A percentile compares a stretch with the other conserved stretches of the same genome.
phyloP scores from a whole-genome alignment of 1,284 basidiomycete genomes.

The Ganoderma lucidum region DNA sequence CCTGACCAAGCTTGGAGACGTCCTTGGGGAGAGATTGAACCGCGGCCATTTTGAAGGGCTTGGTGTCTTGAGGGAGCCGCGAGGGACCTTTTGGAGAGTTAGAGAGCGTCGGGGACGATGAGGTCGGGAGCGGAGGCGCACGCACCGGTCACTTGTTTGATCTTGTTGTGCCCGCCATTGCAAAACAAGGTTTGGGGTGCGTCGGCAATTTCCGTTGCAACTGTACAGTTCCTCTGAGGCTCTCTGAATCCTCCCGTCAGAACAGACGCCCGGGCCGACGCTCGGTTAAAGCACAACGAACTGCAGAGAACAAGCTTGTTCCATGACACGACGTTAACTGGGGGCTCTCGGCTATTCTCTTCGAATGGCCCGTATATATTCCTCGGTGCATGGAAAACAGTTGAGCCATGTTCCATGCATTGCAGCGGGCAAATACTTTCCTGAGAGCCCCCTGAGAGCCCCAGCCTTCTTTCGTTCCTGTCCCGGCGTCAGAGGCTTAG shows the following conservation, averaged over 20 bases:
- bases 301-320: too few relatives aligned
- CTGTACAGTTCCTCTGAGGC: slow-evolving; percentile 47
- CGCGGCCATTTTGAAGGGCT: slow-evolving; percentile 57
- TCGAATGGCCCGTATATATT: not conserved
- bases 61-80: slow-evolving; percentile 37
- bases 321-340: not conserved
- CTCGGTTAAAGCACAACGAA: slow-evolving; percentile 1
- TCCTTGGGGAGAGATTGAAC: slow-evolving; percentile 83
- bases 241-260: not conserved
- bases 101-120: slow-evolving; percentile 36
- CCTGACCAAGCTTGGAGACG: slow-evolving; percentile 84
- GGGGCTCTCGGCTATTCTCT: not conserved
- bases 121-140: slow-evolving; percentile 25
- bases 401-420: not conserved
- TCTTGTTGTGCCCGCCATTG: slow-evolving; percentile 50
- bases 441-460: not conserved
- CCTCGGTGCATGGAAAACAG: not conserved
- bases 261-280: slow-evolving; percentile 6
- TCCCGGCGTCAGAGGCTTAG: not conserved
- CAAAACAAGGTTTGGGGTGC: slow-evolving; percentile 53
- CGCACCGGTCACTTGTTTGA: slow-evolving; percentile 51
- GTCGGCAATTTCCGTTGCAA: slow-evolving; percentile 50
- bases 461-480: not conserved
- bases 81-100: slow-evolving; percentile 33
- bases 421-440: not conserved